A percentile compares a stretch with the other conserved stretches of the same genome.
These are phyloP conservation scores for Schizopora paradoxa DNA, from an alignment of 1,284 basidiomycete species.

Conservation along the genomic window DNA sequence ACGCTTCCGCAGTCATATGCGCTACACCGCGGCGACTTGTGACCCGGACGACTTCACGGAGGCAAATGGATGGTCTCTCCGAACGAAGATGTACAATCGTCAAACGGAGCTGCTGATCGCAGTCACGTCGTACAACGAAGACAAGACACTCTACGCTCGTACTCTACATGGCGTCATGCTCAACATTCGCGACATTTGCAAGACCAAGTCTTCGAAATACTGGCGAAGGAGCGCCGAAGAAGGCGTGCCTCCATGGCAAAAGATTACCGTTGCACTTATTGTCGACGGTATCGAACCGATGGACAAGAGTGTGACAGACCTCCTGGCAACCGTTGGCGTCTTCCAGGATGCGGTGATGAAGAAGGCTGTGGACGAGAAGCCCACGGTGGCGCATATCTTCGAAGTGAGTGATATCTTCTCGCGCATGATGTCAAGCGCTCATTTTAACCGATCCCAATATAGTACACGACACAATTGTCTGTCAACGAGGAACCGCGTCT, in stretches of 20 bases:
- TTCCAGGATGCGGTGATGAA: constrained; percentile 98
- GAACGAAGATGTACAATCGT: constrained; percentile 81
- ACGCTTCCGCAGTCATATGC: constrained; percentile 63
- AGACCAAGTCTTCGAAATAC: constrained; percentile 93
- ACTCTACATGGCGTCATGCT: constrained; percentile 95
- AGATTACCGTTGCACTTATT: constrained; percentile 87
- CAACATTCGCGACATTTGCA: constrained; percentile 98
- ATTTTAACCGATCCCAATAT: constrained; percentile 15
- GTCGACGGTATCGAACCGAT: constrained; percentile 94
- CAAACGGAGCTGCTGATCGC: constrained; percentile 93
- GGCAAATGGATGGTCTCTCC: constrained; percentile 78
- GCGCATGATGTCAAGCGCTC: constrained; percentile 4
- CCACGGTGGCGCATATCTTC: constrained; percentile 88
- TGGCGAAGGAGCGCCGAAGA: constrained; percentile 84
- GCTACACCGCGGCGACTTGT: constrained; percentile 88
- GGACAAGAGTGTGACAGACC: constrained; percentile 91
- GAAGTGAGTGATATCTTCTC: constrained; percentile 47
- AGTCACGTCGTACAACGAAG: constrained; percentile 86
- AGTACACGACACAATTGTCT: constrained; percentile 91
- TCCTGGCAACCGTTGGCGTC: constrained; percentile 83
- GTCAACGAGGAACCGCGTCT: constrained; percentile 87
- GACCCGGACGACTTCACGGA: constrained; percentile 92
- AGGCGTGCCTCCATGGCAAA: constrained; percentile 87
- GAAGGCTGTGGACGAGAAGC: constrained; percentile 87
- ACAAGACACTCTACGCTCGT: constrained; percentile 90